Evolutionary conservation across 1,284 basidiomycete genomes (phyloP).

Genomic region (Cronartium quercuum): DNA sequence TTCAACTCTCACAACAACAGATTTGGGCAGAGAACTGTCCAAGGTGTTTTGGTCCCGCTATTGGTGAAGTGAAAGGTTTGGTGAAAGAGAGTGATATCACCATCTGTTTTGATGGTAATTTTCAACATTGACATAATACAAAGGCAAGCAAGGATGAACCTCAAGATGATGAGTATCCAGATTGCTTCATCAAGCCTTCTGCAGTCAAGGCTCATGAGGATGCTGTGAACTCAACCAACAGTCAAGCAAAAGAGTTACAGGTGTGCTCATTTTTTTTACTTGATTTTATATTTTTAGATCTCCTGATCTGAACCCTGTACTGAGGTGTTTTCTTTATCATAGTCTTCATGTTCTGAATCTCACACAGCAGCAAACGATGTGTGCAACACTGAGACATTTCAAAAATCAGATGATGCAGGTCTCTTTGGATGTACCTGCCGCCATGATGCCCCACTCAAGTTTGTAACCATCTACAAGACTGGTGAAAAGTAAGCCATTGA

Average conservation of each 20-base stretch:
- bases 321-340: not conserved
- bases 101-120: not conserved
- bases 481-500: not conserved
- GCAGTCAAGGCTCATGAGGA: not conserved
- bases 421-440: conserved; percentile 9
- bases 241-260: not conserved
- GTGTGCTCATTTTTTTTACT: not conserved
- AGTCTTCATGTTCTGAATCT: conserved; percentile 6
- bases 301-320: no score
- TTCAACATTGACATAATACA: not conserved
- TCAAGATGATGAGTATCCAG: conserved; percentile 1
- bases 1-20: not conserved
- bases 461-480: conserved; percentile 2
- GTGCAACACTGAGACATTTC: not conserved
- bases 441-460: not conserved
- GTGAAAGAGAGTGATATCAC: not conserved
- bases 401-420: conserved; percentile 3
- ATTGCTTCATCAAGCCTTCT: not conserved
- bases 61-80: not conserved
- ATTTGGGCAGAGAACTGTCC: conserved; percentile 18
- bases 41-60: not conserved
- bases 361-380: conserved; percentile 14
- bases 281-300: not conserved
- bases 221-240: not conserved
- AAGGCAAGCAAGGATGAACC: conserved; percentile 13